Conservation (phyloP, 2,329 filamentous ascomycete genomes). For the Fusarium newnesense region DNA sequence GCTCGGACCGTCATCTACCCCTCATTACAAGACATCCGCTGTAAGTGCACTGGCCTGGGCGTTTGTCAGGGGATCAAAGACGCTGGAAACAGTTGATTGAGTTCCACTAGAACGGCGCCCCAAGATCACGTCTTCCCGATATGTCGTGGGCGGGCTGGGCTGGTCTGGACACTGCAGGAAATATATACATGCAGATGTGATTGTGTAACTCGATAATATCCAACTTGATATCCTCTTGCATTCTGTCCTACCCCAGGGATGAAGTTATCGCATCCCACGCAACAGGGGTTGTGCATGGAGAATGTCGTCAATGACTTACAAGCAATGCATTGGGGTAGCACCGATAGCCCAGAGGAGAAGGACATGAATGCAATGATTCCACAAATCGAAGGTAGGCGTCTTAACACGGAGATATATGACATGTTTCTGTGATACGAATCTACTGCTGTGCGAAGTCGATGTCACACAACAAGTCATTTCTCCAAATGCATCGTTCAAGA, state of each 20-base stretch:
- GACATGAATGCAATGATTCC: constrained; percentile 10
- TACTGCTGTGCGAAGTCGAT: constrained; percentile 18
- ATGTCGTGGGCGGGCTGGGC: not conserved
- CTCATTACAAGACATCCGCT: constrained; percentile 1
- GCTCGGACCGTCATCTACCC: constrained; percentile 29
- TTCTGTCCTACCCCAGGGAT: not conserved
- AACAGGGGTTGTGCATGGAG: constrained; percentile 24
- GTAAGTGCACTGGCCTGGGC: constrained; percentile 12
- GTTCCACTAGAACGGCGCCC: constrained; percentile 24
- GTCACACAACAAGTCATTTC: constrained; percentile 22
- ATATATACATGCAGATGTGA: constrained; percentile 31
- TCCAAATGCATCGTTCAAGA: constrained; percentile 13
- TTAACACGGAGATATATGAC: constrained; percentile 35
- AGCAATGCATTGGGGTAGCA: constrained; percentile 22
- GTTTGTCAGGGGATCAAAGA: constrained; percentile 16
- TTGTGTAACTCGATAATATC: constrained; percentile 20
- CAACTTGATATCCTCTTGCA: not conserved
- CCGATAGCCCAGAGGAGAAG: constrained; percentile 10
- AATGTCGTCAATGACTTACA: constrained; percentile 27
- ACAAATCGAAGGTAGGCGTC: constrained; percentile 8
- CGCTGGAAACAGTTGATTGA: constrained; percentile 27
- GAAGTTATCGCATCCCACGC: not conserved
- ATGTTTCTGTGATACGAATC: constrained; percentile 18
- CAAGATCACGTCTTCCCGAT: constrained; percentile 16
- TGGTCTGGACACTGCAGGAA: constrained; percentile 27